These are phyloP conservation scores for Erodium texanum DNA, from an alignment of 441 rosid species.

Conservation along the genomic window DNA sequence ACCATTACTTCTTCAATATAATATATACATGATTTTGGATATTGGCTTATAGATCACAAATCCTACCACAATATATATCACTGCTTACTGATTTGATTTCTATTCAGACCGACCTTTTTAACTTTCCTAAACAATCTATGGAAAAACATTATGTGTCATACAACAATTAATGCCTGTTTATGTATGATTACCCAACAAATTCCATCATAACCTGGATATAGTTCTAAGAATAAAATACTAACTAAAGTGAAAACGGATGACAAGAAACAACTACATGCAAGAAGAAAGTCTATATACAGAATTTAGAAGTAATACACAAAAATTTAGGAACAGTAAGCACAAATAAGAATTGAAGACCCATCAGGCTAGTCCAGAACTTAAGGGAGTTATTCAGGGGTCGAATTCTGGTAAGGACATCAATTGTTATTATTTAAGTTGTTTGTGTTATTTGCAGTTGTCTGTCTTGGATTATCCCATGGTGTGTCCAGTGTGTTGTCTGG, in stretches of 20 bases:
- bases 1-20: no score
- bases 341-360: no score
- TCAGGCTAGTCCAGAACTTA: no score
- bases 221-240: background rate
- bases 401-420: no score
- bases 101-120: background rate
- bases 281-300: background rate
- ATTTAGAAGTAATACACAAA: no score
- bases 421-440: no score
- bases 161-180: background rate
- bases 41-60: background rate
- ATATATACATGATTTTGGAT: background rate
- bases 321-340: no score
- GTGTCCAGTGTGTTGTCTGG: no score
- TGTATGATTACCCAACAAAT: background rate
- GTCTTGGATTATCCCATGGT: no score
- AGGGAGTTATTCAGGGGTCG: no score
- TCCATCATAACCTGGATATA: background rate
- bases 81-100: no score
- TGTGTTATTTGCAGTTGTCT: no score
- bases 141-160: background rate
- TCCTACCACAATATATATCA: background rate
- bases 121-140: background rate
- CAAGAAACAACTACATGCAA: background rate
- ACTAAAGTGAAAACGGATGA: background rate